These are phyloP conservation scores for Hemileia vastatrix DNA, from an alignment of 1,284 basidiomycete species.

Conservation along the genomic window DNA sequence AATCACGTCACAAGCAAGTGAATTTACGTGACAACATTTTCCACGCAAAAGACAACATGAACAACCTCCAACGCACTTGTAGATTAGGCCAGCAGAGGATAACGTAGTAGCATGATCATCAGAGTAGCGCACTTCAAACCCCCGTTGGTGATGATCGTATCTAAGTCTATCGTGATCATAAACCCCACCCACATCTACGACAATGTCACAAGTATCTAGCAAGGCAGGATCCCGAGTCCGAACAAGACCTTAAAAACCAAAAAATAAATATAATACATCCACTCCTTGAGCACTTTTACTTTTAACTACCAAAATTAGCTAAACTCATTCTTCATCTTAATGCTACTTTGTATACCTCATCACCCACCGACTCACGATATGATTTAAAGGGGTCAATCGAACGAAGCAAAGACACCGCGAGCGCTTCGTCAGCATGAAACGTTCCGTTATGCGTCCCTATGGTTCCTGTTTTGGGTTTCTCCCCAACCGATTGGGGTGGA, in stretches of 20 bases:
- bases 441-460: conserved; percentile 93
- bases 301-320: no score
- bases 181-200: conserved; percentile 93
- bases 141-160: conserved; percentile 95
- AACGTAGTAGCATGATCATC: conserved; percentile 70
- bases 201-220: conserved; percentile 77
- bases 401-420: conserved; percentile 81
- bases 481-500: no score
- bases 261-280: conserved; percentile 5
- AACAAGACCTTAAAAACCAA: conserved; percentile 54
- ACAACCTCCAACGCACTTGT: conserved; percentile 58
- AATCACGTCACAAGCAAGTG: conserved; percentile 12
- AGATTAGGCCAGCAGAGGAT: conserved; percentile 83
- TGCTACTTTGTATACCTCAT: no score
- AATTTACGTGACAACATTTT: background rate
- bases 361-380: conserved; percentile 60
- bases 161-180: conserved; percentile 69
- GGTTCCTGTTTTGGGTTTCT: no score
- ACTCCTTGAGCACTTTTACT: background rate
- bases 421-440: conserved; percentile 92
- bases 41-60: background rate
- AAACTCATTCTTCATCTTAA: no score
- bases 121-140: conserved; percentile 82
- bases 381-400: conserved; percentile 65
- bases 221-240: conserved; percentile 69